Evolutionary conservation across 129 eudicot genomes (phyloP), one percentile per base, ranked within the genome.

Genomic region (Flaveria bidentis): DNA sequence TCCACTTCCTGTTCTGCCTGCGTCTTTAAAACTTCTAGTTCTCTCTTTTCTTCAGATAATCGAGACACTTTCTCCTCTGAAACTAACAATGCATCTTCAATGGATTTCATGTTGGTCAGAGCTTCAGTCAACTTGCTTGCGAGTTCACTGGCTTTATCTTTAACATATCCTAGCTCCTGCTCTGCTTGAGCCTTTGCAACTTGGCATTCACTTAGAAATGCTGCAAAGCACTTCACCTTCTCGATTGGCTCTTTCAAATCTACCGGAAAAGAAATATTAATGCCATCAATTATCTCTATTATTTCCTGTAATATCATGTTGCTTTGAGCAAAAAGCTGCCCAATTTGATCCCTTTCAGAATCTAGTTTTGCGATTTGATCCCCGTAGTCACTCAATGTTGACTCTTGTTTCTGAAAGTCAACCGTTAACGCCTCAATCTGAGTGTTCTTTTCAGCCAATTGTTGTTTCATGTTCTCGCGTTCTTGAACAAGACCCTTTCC

Each of bases 401-500:
- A 64, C 72, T 81, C 80, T 73, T 77, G 86, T 71, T 87, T 80
- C 84, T 87, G 84, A 50, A 84, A 72, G 68, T 94, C 91, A 53
- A 79, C 74, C 66, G 69, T 88, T 73, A 94, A 76, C 33, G 72
- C 86, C 80, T 95, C 96, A 76, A 89, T 89, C 80, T 86, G 89
- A 41, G 87, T 68, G 63, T 79, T 89, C 88, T 89, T 95, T 78
- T 91, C 97, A 65, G 86, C 86, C 74, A 95, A 47, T 28, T 66
- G 72, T 66, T 86, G 86, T 84, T 86, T 95, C 86, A 89, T 64
- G 47, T 73, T 89, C 80, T 95, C 99, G 39, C 97, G 82, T 52
- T 95, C 99, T 86, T 95, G 99, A 78, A 87, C 91, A 60, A 95
- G 90, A 41, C 99, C 99, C 81, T 95, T 95, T 44, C 99, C 99